phyloP scores from a whole-genome alignment of 208 protist species.

The Angomonas ambiguus region DNA sequence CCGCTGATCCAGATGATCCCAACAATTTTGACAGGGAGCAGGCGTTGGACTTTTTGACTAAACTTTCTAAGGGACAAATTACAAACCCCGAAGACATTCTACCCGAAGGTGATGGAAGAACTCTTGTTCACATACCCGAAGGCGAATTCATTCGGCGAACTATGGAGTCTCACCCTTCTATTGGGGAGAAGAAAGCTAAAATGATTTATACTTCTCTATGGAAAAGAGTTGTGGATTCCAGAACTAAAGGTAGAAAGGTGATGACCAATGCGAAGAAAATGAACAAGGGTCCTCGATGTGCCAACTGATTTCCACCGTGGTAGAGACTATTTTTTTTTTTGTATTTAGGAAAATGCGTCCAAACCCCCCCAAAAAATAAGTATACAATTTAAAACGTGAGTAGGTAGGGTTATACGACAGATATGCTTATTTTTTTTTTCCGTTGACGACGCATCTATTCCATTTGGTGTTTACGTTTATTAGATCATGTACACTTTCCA shows the following conservation, averaged over 20 bases:
- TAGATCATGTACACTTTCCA: too few relatives aligned
- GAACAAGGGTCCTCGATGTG: constrained; percentile 53
- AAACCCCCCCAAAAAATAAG: too few relatives aligned
- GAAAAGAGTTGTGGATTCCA: constrained; percentile 82
- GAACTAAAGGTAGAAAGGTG: constrained; percentile 82
- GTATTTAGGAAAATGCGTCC: too few relatives aligned
- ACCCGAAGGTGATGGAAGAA: constrained; percentile 83
- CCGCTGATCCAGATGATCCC: constrained; percentile 71
- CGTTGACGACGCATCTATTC: too few relatives aligned
- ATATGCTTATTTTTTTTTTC: too few relatives aligned
- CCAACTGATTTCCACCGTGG: constrained; percentile 25
- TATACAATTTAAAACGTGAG: too few relatives aligned
- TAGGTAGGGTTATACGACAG: too few relatives aligned
- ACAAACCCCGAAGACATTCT: constrained; percentile 69
- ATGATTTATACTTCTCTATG: constrained; percentile 86
- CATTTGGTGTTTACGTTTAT: too few relatives aligned
- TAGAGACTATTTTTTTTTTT: too few relatives aligned
- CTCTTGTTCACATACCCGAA: constrained; percentile 87
- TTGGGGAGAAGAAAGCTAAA: constrained; percentile 80
- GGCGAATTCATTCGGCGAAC: constrained; percentile 79
- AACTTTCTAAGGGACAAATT: constrained; percentile 53
- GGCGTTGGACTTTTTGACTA: constrained; percentile 62
- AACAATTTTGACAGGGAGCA: constrained; percentile 76
- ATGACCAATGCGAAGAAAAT: constrained; percentile 76
- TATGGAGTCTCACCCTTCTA: constrained; percentile 56